These are phyloP conservation scores for Penicillium italicum DNA, from an alignment of 2,329 filamentous ascomycete species.

Conservation along the genomic window DNA sequence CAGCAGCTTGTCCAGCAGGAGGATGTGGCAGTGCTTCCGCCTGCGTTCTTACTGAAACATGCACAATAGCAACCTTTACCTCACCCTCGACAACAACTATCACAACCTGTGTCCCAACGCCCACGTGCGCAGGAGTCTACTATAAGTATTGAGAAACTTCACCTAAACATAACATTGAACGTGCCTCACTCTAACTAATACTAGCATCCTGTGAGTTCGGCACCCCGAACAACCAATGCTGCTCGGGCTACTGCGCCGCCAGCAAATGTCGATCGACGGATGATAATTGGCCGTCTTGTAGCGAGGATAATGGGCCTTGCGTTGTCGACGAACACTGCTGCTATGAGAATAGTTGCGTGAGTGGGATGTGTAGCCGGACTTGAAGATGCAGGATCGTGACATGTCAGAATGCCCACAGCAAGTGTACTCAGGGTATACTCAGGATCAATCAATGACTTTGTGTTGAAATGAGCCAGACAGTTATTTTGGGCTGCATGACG, in stretches of 20 bases:
- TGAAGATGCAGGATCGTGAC: not conserved
- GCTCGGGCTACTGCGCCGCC: constrained; percentile 31
- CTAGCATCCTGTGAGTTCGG: constrained; percentile 21
- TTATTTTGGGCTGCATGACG: not conserved
- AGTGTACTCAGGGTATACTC: too few species aligned
- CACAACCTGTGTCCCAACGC: constrained; percentile 23
- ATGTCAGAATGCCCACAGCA: not conserved
- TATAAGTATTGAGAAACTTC: constrained; percentile 11
- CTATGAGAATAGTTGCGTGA: constrained; percentile 27
- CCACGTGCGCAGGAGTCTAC: constrained; percentile 27
- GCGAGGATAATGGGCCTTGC: constrained; percentile 27
- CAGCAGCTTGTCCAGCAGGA: not conserved
- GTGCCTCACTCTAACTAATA: not conserved
- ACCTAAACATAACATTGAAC: not conserved
- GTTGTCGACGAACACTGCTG: constrained; percentile 28
- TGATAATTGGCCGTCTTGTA: constrained; percentile 26
- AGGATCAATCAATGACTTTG: not conserved
- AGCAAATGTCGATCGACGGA: constrained; percentile 30
- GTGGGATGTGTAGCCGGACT: constrained; percentile 20
- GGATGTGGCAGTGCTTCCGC: constrained; percentile 17
- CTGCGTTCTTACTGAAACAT: constrained; percentile 23
- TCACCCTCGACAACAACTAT: constrained; percentile 19
- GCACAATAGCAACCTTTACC: constrained; percentile 23
- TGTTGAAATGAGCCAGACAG: not conserved
- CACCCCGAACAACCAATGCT: constrained; percentile 19